Conservation (phyloP, 108 stramenopile genomes). For the Mayamaea pseudoterrestris region DNA sequence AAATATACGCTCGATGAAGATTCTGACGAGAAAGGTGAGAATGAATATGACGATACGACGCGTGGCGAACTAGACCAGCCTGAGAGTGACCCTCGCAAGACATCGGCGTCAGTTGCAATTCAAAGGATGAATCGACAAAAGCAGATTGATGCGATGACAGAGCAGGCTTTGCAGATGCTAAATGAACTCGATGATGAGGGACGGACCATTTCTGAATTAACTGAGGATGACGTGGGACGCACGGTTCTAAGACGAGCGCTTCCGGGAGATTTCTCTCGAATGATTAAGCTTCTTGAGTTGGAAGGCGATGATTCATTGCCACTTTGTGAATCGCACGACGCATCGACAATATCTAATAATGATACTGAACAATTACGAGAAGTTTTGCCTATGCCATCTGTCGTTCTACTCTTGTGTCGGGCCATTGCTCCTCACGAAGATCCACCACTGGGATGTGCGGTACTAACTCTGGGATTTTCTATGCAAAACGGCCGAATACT, state of each 20-base stretch:
- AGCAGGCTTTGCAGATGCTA: conserved; percentile 26
- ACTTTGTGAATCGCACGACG: neutral
- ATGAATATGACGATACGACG: too few species aligned
- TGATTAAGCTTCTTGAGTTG: conserved; percentile 23
- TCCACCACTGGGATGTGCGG: conserved; percentile 62
- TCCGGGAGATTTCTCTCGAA: conserved; percentile 30
- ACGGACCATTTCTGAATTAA: conserved; percentile 23
- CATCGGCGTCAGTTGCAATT: too few species aligned
- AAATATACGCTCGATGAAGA: too few species aligned
- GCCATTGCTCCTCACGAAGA: conserved; percentile 48
- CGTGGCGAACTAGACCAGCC: too few species aligned
- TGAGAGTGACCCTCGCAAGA: too few species aligned
- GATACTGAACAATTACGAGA: neutral
- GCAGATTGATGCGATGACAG: conserved; percentile 23
- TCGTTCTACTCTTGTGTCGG: conserved; percentile 54
- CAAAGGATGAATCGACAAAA: conserved; percentile 11
- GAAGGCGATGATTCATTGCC: neutral
- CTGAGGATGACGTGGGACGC: conserved; percentile 44
- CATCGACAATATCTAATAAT: neutral
- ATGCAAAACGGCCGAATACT: conserved; percentile 32
- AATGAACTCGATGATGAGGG: conserved; percentile 59
- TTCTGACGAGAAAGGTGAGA: too few species aligned
- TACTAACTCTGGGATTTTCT: conserved; percentile 45
- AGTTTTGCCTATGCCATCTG: conserved; percentile 8
- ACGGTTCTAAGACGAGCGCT: conserved; percentile 43